These are phyloP conservation scores for Barnettozyma sp. DNA, from an alignment of 805 yeast genomes.

Conservation along the genomic window DNA sequence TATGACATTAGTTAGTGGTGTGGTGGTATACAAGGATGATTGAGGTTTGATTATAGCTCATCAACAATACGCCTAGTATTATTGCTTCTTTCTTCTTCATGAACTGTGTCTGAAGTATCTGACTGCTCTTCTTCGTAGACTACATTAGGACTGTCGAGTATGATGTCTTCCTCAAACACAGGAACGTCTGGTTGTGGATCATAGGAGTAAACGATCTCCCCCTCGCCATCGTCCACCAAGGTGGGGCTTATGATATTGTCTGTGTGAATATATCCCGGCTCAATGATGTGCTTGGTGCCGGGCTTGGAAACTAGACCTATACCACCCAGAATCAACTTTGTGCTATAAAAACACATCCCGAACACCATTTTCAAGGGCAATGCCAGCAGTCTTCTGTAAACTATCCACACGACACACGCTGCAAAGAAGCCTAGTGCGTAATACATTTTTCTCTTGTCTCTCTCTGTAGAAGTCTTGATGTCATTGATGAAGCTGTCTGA, in stretches of 20 bases:
- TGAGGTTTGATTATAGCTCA: too few relatives aligned
- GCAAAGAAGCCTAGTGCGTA: constrained; percentile 19
- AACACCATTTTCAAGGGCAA: constrained; percentile 16
- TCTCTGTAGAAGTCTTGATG: constrained; percentile 19
- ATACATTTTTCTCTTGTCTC: constrained; percentile 21
- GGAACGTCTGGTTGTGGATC: too few relatives aligned
- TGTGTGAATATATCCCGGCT: constrained; percentile 7
- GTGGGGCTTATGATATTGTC: constrained; percentile 6
- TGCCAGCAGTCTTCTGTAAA: constrained; percentile 20
- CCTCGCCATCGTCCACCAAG: constrained; percentile 5
- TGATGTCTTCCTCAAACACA: too few relatives aligned
- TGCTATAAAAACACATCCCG: constrained; percentile 9
- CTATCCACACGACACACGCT: constrained; percentile 16
- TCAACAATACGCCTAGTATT: too few relatives aligned
- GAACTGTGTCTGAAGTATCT: too few relatives aligned
- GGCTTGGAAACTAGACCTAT: constrained; percentile 12
- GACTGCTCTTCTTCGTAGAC: too few relatives aligned
- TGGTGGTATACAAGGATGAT: too few relatives aligned
- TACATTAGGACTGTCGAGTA: too few relatives aligned
- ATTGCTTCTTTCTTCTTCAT: too few relatives aligned
- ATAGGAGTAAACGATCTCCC: constrained; percentile 5
- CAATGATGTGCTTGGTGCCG: neutral
- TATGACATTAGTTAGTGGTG: too few relatives aligned
- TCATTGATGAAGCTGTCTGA: constrained; percentile 22
- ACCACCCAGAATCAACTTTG: constrained; percentile 10